A percentile compares a stretch with the other conserved stretches of the same genome.
These are phyloP conservation scores for Chimonanthus praecox DNA, from an alignment of 164 flowering plant species.

Conservation along the genomic window DNA sequence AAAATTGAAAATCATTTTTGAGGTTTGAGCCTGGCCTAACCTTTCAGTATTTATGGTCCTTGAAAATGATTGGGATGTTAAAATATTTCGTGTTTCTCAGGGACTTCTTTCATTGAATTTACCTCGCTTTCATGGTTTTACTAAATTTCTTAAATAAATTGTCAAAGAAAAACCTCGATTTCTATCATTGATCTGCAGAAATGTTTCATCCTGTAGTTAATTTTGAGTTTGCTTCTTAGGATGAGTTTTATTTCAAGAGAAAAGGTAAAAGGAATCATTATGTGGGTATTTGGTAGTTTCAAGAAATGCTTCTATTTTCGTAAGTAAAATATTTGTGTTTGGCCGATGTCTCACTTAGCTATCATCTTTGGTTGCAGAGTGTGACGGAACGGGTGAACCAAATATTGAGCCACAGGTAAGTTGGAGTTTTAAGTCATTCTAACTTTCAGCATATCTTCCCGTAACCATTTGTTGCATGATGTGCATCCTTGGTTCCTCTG, in stretches of 20 bases:
- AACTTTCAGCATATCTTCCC: not conserved
- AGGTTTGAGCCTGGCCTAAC: not conserved
- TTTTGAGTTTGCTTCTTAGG: not conserved
- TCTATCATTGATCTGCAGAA: not conserved
- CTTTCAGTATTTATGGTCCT: not conserved
- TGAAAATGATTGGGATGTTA: not conserved
- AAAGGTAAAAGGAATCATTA: not conserved
- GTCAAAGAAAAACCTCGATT: not conserved
- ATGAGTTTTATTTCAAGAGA: not conserved
- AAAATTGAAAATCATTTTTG: no score
- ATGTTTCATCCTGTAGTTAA: not conserved
- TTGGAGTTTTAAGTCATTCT: not conserved
- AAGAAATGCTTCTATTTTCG: not conserved
- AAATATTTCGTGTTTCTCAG: not conserved
- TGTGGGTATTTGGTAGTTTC: not conserved
- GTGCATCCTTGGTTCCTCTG: not conserved
- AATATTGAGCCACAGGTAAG: constrained; percentile 82
- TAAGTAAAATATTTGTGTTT: not conserved
- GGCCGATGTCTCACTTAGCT: not conserved
- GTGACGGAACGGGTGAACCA: constrained; percentile 95
- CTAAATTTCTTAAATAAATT: not conserved
- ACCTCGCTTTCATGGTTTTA: not conserved
- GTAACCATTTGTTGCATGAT: not conserved
- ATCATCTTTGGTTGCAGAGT: constrained; percentile 46
- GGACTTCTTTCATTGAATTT: not conserved